Conservation (phyloP, 2,329 filamentous ascomycete species). For the Beauveria scarabaeidicola region DNA sequence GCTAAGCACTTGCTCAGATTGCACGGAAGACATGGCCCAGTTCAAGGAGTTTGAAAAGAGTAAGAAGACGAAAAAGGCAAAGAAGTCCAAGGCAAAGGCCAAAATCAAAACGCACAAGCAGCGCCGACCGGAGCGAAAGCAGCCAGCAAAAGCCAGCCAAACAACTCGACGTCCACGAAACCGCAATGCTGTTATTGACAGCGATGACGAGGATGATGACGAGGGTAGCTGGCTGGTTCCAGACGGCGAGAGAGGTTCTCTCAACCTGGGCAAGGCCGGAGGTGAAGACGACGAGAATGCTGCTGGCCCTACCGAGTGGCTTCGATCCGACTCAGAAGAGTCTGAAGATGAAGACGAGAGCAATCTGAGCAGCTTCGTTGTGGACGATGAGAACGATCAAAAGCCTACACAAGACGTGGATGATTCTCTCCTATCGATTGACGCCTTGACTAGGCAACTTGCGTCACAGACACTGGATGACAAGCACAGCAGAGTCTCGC, state of each 20-base stretch:
- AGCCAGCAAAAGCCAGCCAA: slow-evolving; percentile 17
- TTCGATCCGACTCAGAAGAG: slow-evolving; percentile 58
- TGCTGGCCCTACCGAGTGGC: slow-evolving; percentile 75
- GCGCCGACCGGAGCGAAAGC: background rate
- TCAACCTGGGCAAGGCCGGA: slow-evolving; percentile 68
- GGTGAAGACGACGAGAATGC: slow-evolving; percentile 81
- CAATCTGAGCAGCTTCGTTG: slow-evolving; percentile 47
- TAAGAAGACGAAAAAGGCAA: slow-evolving; percentile 31
- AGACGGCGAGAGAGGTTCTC: slow-evolving; percentile 51
- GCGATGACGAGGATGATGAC: slow-evolving; percentile 60
- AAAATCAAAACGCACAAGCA: slow-evolving; percentile 15
- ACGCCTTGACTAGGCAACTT: slow-evolving; percentile 29
- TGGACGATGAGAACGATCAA: slow-evolving; percentile 38
- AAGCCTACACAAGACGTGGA: slow-evolving; percentile 22
- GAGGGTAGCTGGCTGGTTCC: slow-evolving; percentile 75
- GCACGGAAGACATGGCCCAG: slow-evolving; percentile 63
- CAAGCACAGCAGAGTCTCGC: slow-evolving; percentile 11
- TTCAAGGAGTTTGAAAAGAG: slow-evolving; percentile 34
- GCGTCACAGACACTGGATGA: slow-evolving; percentile 29
- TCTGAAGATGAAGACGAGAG: slow-evolving; percentile 47
- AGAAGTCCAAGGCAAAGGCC: slow-evolving; percentile 18
- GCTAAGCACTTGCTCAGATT: slow-evolving; percentile 60
- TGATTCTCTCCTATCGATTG: slow-evolving; percentile 27
- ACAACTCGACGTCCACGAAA: slow-evolving; percentile 33
- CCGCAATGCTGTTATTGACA: slow-evolving; percentile 53